Evolutionary conservation across 2,329 filamentous ascomycete species (phyloP), one percentile per base, ranked within the genome.

Genomic region (Botrytis elliptica): DNA sequence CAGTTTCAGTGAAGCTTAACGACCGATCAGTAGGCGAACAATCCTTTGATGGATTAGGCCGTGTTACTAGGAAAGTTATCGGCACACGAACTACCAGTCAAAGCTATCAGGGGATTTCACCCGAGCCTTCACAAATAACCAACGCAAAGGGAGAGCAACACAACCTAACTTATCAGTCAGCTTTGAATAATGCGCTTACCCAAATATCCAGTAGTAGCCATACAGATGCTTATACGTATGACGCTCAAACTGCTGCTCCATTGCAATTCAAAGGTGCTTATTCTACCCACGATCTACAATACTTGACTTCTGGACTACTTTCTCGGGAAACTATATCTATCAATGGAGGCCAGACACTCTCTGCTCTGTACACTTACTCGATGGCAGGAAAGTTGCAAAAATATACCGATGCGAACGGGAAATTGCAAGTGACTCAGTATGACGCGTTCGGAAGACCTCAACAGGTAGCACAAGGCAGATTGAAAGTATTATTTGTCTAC

Each of bases 1-100:
- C 70, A 20, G 44, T 14, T 2, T 66, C 70, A 33, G 33, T 72
- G 7, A 36, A 66, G 40, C 33, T 72, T 36, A 66, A 72, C 16
- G 70, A 36, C 10, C 33, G 7, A 14, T 18, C 22, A 8, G 18
- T 72, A 2, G 70, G 62, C 16, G 62, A 65, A 14, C 70, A 72
- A 59, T 59, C 46, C 5, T 72, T 72, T 20, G 70, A 72, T 57
- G 70, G 70, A 29, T n/a, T 72, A 38, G 70, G 70, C 16, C 60
- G 70, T 18, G 20, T 72, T 36, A 72, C 70, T 4, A n/a, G 10
- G 7, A 72, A 57, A 57, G 22, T 16, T 1, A 12, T 46, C 9
- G 46, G 60, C 6, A 38, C 36, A 59, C 70, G 70, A 29, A 72
- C n/a, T 36, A 72, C 60, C 14, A 44, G 46, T 18, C 70, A 72